Percentiles rank a stretch among this genome's conserved stretches.
These are phyloP conservation scores for Trichoderma sp. DNA, from an alignment of 2,329 filamentous ascomycete species.

Conservation along the genomic window DNA sequence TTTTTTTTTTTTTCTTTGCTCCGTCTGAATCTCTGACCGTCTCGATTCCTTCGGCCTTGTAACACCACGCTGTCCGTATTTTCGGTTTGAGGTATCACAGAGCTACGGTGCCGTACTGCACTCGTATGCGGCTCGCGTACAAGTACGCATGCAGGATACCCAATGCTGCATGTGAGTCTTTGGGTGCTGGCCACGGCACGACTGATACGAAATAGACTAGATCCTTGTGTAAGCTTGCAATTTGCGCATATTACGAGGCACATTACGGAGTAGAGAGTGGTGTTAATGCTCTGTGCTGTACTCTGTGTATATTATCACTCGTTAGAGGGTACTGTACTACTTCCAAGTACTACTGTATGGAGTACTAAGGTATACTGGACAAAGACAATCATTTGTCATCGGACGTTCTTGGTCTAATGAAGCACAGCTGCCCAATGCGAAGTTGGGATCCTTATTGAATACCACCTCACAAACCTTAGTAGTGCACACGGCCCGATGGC, in stretches of 20 bases:
- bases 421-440: not conserved
- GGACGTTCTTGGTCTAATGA: not conserved
- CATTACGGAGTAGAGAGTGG: not conserved
- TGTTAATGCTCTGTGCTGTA: not conserved
- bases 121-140: not conserved
- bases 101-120: not conserved
- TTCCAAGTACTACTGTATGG: not conserved
- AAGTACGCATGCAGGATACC: not conserved
- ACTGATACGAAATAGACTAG: not conserved
- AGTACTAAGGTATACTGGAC: too few species aligned
- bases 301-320: not conserved
- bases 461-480: not conserved
- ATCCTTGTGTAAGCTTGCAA: not conserved
- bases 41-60: not conserved
- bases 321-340: not conserved
- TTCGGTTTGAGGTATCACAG: not conserved
- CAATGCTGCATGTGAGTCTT: not conserved
- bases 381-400: too few species aligned
- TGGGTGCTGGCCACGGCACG: not conserved
- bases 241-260: not conserved
- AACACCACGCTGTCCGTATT: not conserved
- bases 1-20: not conserved
- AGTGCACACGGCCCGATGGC: not conserved
- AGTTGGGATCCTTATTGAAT: not conserved
- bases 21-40: conserved; percentile 10